Conservation (phyloP, 2,329 filamentous ascomycete species). For the Phialocephala sp. region DNA sequence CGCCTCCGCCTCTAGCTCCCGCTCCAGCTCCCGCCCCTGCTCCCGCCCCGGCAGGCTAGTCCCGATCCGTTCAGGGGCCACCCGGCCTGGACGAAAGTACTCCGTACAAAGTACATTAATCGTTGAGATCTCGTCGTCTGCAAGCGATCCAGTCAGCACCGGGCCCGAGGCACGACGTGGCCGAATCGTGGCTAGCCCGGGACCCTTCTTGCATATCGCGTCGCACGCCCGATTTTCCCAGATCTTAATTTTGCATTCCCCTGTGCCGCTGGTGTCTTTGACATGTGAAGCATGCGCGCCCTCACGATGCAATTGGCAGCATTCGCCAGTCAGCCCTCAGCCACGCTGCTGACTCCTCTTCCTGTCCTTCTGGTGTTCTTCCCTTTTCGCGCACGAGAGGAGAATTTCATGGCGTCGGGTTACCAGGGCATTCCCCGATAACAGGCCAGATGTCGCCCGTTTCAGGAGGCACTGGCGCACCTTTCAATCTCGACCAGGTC, state of each 20-base stretch:
- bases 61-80: not conserved
- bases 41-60: not conserved
- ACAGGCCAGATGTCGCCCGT: not conserved
- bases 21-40: not conserved
- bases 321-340: not conserved
- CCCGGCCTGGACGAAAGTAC: no score
- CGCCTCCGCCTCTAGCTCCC: no score
- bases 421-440: not conserved
- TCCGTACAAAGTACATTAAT: not conserved
- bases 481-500: no score
- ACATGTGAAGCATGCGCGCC: not conserved
- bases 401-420: not conserved
- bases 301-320: constrained; percentile 6
- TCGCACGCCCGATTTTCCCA: not conserved
- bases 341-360: not conserved
- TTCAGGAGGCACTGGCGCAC: not conserved
- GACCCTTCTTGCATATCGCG: constrained; percentile 1
- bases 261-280: not conserved
- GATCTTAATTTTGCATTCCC: not conserved
- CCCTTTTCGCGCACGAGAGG: not conserved
- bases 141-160: not conserved
- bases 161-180: not conserved
- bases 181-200: not conserved
- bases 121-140: not conserved
- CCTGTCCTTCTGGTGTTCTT: no score